Base-by-base conservation (phyloP, 1,139 yeast genomes). In the Saccharomyces hybrid region DNA sequence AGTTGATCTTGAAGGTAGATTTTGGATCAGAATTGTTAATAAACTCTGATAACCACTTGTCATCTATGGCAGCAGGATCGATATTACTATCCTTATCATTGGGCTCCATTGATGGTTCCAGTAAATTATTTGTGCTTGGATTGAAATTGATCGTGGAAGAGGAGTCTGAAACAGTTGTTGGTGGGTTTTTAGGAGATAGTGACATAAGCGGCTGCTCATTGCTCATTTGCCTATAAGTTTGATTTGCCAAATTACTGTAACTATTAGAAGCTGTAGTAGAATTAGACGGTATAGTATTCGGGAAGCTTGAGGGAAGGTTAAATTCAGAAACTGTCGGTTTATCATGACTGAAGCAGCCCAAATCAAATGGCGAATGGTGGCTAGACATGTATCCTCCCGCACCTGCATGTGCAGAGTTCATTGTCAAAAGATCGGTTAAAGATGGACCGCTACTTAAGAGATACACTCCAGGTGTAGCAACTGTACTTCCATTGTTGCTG, bases 41-140 rank as follows among this genome's bases (percentile, higher is more conserved):
- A 58, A 84, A 81, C 70, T 83, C 85, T 58, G 81, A 76, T 52
- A 88, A 64, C 95, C 95, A 80, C 66, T 85, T 83, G 58, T 80
- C 77, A 54, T 74, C 11, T 46, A 26, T 28, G 31, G 31, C 4
- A 38, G 25, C 25, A 9, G 44, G 44, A 38, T 38, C 44, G 23
- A 16, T n/a, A 4, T 38, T 38, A 11, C 44, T 38, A 20, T 38
- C 25, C 8, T 16, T 11, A 20, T 38, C 44, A 20, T 38, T 38
- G 4, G 16, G 3, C 23, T 5, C 25, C 25, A 16, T 16, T 16
- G 13, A 14, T 11, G 44, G 25, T 16, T 38, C 44, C 44, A 38
- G 5, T 16, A 16, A 38, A 38, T 16, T 16, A 16, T 38, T 38
- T 23, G 44, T 11, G 44, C 44, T 9, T n/a, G 25, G 9, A 16